Conservation (phyloP, 805 yeast species). For the Candida adriatica region DNA sequence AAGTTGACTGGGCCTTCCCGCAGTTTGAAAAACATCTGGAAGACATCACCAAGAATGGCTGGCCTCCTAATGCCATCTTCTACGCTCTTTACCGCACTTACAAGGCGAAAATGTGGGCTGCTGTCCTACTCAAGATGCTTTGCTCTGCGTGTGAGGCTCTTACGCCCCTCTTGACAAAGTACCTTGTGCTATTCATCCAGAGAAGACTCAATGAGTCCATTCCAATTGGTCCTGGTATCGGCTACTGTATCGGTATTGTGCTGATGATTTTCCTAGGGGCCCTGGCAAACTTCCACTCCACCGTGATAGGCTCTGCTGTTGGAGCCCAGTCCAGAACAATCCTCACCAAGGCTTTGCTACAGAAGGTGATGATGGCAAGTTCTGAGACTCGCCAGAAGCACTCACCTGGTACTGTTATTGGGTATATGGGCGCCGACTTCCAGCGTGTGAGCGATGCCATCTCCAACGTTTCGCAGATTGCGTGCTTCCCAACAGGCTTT, state of each 20-base stretch:
- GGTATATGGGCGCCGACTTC: slow-evolving; percentile 72
- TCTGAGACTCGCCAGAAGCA: slow-evolving; percentile 47
- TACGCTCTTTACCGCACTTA: slow-evolving; percentile 39
- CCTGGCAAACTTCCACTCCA: slow-evolving; percentile 50
- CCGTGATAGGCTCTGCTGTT: slow-evolving; percentile 45
- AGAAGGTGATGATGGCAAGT: slow-evolving; percentile 55
- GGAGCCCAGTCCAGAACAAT: slow-evolving; percentile 67
- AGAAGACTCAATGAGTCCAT: slow-evolving; percentile 30
- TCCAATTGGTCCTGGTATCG: slow-evolving; percentile 51
- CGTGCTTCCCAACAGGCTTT: slow-evolving; percentile 48
- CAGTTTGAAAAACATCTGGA: slow-evolving; percentile 27
- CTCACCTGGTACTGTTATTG: slow-evolving; percentile 62
- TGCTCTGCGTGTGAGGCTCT: slow-evolving; percentile 18
- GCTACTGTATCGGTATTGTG: slow-evolving; percentile 64
- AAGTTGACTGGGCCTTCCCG: slow-evolving; percentile 30
- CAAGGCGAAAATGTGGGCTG: slow-evolving; percentile 29
- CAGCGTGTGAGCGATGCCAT: slow-evolving; percentile 68
- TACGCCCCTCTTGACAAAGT: slow-evolving; percentile 46
- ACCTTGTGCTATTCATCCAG: slow-evolving; percentile 44
- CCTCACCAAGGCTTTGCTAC: slow-evolving; percentile 61
- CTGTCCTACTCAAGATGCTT: slow-evolving; percentile 33
- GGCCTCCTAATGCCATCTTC: slow-evolving; percentile 26
- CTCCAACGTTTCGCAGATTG: slow-evolving; percentile 43
- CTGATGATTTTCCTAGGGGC: slow-evolving; percentile 42
- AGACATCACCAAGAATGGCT: slow-evolving; percentile 15